These are phyloP conservation scores for Perkinsus chesapeaki DNA, from an alignment of 169 alveolate genomes.

Conservation along the genomic window DNA sequence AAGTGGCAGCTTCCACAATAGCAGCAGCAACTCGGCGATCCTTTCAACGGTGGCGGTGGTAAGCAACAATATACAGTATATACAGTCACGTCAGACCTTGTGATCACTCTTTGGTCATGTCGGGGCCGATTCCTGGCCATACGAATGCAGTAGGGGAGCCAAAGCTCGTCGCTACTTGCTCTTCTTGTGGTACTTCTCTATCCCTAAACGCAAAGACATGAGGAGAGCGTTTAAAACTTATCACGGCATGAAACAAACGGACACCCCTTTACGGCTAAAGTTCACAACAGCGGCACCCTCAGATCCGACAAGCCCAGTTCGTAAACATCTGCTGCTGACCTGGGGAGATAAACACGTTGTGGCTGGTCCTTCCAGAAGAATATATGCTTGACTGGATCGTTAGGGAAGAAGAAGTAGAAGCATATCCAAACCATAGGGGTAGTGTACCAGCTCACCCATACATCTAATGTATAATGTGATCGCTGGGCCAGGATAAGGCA, in stretches of 20 bases:
- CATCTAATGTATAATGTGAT: not conserved
- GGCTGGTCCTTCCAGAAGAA: not conserved
- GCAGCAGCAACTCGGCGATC: too few species aligned
- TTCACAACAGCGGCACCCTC: not conserved
- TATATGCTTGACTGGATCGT: not conserved
- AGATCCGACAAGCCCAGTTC: too few species aligned
- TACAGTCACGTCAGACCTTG: not conserved
- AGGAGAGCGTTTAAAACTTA: not conserved
- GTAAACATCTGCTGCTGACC: not conserved
- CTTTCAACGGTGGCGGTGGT: too few species aligned
- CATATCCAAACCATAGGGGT: not conserved
- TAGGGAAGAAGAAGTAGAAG: not conserved
- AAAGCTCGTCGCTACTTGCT: not conserved
- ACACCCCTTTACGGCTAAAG: not conserved
- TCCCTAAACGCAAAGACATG: not conserved
- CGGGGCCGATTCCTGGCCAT: not conserved
- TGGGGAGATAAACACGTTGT: not conserved
- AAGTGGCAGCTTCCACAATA: too few species aligned
- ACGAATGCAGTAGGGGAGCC: not conserved
- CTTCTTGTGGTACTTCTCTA: not conserved
- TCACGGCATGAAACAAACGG: not conserved
- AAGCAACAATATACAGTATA: not conserved
- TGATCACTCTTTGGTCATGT: not conserved
- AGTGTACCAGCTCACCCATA: not conserved
- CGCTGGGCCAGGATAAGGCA: not conserved